Conservation (phyloP, 768 basidiomycete species). For the Lentinus brumalis region DNA sequence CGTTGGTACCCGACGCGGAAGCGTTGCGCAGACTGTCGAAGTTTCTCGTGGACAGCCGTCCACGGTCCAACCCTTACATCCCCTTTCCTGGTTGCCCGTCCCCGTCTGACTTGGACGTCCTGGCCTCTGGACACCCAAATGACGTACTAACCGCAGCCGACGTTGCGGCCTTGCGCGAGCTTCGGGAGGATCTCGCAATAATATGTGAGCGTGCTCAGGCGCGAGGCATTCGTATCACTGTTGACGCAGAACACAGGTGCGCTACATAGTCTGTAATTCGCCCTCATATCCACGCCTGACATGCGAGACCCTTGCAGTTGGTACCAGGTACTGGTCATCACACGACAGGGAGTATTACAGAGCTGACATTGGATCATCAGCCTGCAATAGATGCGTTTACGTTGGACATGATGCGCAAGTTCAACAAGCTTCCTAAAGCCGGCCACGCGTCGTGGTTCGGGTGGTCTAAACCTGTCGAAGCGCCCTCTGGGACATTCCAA, state of each 20-base stretch:
- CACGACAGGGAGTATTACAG: neutral
- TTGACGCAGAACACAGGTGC: slow-evolving; percentile 88
- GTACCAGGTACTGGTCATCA: slow-evolving; percentile 39
- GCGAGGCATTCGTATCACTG: slow-evolving; percentile 65
- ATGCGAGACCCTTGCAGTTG: slow-evolving; percentile 21
- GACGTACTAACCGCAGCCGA: slow-evolving; percentile 54
- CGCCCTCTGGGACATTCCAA: slow-evolving; percentile 36
- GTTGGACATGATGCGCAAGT: slow-evolving; percentile 72
- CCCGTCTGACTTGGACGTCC: slow-evolving; percentile 57
- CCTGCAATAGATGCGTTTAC: slow-evolving; percentile 86
- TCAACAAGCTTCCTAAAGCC: slow-evolving; percentile 52
- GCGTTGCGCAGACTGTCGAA: slow-evolving; percentile 65
- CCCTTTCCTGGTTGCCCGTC: slow-evolving; percentile 73
- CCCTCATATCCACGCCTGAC: neutral
- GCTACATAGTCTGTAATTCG: neutral
- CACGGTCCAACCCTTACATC: slow-evolving; percentile 36
- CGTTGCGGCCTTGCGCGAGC: slow-evolving; percentile 56
- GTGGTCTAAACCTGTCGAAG: neutral
- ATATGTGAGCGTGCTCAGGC: slow-evolving; percentile 69
- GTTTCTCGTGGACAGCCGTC: slow-evolving; percentile 50
- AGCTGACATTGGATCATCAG: slow-evolving; percentile 30
- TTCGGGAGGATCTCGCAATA: slow-evolving; percentile 60
- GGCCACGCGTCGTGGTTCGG: slow-evolving; percentile 18
- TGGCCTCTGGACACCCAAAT: slow-evolving; percentile 31
- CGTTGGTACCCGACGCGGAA: slow-evolving; percentile 64